Evolutionary conservation across 1,284 basidiomycete species (phyloP).

Genomic region (Marasmius oreades): DNA sequence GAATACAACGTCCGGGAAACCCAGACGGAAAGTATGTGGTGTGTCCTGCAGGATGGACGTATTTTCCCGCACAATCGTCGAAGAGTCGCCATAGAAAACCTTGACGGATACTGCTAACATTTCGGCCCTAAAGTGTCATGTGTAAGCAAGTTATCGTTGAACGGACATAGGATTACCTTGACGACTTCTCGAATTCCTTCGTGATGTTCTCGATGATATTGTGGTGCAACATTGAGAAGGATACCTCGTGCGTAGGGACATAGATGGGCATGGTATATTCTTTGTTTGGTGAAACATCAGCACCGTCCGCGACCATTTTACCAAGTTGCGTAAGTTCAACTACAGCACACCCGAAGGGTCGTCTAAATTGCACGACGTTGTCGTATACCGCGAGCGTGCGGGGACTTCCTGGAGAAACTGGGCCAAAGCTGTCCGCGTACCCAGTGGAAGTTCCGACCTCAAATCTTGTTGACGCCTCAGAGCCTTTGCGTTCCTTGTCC

Average conservation of each 20-base stretch:
- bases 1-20: slow-evolving; percentile 96
- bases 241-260: slow-evolving; percentile 78
- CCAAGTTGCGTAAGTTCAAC: slow-evolving; percentile 80
- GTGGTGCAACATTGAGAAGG: slow-evolving; percentile 93
- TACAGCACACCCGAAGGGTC: slow-evolving; percentile 94
- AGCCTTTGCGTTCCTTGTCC: slow-evolving; percentile 48
- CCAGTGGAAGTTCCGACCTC: slow-evolving; percentile 21
- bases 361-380: slow-evolving; percentile 54
- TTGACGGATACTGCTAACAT: slow-evolving; percentile 87
- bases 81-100: slow-evolving; percentile 80
- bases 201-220: slow-evolving; percentile 83
- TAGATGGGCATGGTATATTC: slow-evolving; percentile 92
- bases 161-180: slow-evolving; percentile 51
- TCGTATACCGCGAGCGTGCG: slow-evolving; percentile 23
- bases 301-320: slow-evolving; percentile 60
- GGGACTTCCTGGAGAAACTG: slow-evolving; percentile 10
- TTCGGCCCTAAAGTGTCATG: slow-evolving; percentile 62
- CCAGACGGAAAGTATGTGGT: slow-evolving; percentile 84
- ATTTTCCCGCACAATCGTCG: slow-evolving; percentile 79
- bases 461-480: slow-evolving; percentile 42
- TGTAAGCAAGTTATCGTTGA: slow-evolving; percentile 10
- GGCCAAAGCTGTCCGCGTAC: slow-evolving; percentile 9
- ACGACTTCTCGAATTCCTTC: slow-evolving; percentile 82
- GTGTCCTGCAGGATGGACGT: slow-evolving; percentile 83
- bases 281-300: slow-evolving; percentile 55